These are phyloP conservation scores for Fusarium ramigenum DNA, from an alignment of 2,329 filamentous ascomycete species.

Conservation along the genomic window DNA sequence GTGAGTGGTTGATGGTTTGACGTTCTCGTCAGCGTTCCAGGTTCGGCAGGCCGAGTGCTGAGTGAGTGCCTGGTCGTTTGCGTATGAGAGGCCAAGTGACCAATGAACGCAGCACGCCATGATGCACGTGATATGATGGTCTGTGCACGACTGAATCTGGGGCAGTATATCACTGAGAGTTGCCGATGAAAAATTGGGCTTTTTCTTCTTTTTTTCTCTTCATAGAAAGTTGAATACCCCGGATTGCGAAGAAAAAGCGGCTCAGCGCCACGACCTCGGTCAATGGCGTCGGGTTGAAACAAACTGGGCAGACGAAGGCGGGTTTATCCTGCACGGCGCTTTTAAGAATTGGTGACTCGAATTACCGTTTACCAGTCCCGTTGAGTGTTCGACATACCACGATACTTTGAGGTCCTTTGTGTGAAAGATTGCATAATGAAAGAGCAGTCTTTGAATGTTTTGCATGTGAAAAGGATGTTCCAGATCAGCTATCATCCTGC, in stretches of 20 bases:
- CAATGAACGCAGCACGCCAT: slow-evolving; percentile 29
- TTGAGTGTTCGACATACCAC: slow-evolving; percentile 68
- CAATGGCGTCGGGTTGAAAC: slow-evolving; percentile 64
- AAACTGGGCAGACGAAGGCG: slow-evolving; percentile 64
- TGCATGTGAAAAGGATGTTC: slow-evolving; percentile 1
- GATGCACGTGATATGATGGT: slow-evolving; percentile 37
- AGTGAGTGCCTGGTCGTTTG: slow-evolving; percentile 34
- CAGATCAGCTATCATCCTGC: neutral
- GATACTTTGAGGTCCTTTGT: neutral
- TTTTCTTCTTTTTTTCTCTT: slow-evolving; percentile 46
- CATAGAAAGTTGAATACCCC: slow-evolving; percentile 68
- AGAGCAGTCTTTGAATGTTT: neutral
- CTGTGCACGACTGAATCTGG: slow-evolving; percentile 38
- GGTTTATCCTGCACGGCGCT: slow-evolving; percentile 59
- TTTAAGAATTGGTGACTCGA: slow-evolving; percentile 72
- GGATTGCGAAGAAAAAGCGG: slow-evolving; percentile 64
- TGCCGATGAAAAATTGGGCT: slow-evolving; percentile 15
- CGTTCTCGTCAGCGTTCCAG: slow-evolving; percentile 38
- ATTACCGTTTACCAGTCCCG: slow-evolving; percentile 67
- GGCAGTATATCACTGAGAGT: slow-evolving; percentile 28
- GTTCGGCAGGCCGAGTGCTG: slow-evolving; percentile 30
- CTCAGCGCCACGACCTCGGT: slow-evolving; percentile 55
- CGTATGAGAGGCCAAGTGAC: slow-evolving; percentile 32
- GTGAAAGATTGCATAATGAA: neutral
- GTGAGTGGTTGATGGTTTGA: slow-evolving; percentile 34